phyloP scores from a whole-genome alignment of 2,329 filamentous ascomycete species.

The Stagonosporopsis cucurbitacearum region DNA sequence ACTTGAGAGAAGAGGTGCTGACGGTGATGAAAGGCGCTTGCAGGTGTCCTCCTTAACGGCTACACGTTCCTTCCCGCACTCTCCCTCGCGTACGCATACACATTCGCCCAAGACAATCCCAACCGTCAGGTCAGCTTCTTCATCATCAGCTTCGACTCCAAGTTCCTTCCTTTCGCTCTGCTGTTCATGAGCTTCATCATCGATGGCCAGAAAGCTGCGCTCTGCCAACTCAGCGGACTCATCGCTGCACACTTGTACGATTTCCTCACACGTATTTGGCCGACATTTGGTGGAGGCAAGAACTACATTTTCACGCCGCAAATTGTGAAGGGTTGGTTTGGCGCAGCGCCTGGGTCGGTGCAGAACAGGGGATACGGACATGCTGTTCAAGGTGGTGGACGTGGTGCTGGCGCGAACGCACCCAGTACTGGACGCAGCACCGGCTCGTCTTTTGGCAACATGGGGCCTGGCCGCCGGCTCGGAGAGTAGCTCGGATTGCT shows the following conservation, averaged over 20 bases:
- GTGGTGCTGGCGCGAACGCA: conserved; percentile 22
- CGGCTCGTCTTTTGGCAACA: conserved; percentile 31
- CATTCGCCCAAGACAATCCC: conserved; percentile 83
- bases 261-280: conserved; percentile 87
- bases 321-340: conserved; percentile 73
- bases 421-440: conserved; percentile 37
- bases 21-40: conserved; percentile 56
- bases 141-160: conserved; percentile 82
- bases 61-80: conserved; percentile 65
- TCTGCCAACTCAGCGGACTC: conserved; percentile 77
- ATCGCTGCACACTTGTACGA: conserved; percentile 88
- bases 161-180: conserved; percentile 81
- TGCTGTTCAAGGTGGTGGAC: conserved; percentile 54
- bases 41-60: conserved; percentile 60
- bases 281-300: conserved; percentile 81
- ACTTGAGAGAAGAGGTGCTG: conserved; percentile 32
- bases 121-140: conserved; percentile 78
- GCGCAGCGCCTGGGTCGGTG: conserved; percentile 53
- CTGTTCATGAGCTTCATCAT: conserved; percentile 76
- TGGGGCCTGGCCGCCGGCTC: conserved; percentile 43
- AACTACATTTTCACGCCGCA: conserved; percentile 78
- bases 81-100: conserved; percentile 82
- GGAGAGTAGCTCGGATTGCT: conserved; percentile 27
- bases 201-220: conserved; percentile 61
- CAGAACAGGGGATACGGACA: conserved; percentile 67